Base-by-base conservation (phyloP, 306 rosid genomes). In the Gynostemma pentaphyllum region DNA sequence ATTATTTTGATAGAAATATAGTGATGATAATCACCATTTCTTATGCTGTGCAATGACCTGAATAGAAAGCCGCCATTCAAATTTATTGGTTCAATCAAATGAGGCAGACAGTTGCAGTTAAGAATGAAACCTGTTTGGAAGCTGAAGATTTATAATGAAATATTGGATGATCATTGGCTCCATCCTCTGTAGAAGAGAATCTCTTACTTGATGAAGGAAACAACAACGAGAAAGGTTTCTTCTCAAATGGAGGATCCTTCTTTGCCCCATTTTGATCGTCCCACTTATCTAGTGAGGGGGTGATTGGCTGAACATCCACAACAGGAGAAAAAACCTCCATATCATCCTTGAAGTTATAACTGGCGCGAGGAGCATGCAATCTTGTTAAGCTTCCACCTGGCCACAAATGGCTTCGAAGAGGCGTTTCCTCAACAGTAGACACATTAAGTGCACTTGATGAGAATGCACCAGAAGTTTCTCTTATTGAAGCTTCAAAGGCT, bases 261-360 rank as follows among this genome's bases (percentile, higher is more conserved):
- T 86, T 92, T 52, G 53, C 49, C 74, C 87, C 90, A 65, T 79
- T 78, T 40, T 68, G 80, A 42, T 84, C 97, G 75, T 94, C 95
- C 99, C 96, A 86, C 76, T 82, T 82, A 68, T 76, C 84, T 40
- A 76, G 81, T 19, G 97, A 68, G 50, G 95, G 90, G 42, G 95
- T 86, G 71, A 94, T 79, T 49, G 97, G 99, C 49, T 85, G 90
- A 76, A 94, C 97, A 81, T 94, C 99, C 80, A 94, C 99, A 34
- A 94, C 76, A 51, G 99, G 99, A 76, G 99, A 94, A 78, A 94
- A 94, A 32, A 94, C 95, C 72, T 88, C 99, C 97, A 94, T 88
- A 70, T 94, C 99, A 81, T 94, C 99, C 82, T 89, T 88, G 64
- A 86, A 83, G 85, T 86, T 84, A 72, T 81, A 86, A 77, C 80